Evolutionary conservation across 768 basidiomycete species (phyloP).

Genomic region (Asterophora parasitica): DNA sequence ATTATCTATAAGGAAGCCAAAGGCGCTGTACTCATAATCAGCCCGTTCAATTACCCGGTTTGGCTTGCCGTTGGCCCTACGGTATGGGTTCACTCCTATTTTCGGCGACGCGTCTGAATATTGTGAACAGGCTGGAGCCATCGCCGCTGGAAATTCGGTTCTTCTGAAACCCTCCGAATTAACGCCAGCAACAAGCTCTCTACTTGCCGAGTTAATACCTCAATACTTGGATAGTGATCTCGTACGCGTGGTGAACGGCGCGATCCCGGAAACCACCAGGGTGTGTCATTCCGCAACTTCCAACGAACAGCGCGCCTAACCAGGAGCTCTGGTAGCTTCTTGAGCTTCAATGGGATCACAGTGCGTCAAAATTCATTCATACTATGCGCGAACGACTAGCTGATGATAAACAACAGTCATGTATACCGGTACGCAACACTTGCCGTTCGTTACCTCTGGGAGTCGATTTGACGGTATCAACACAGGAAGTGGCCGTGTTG

Average conservation of each 20-base stretch:
- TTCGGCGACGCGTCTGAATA: neutral
- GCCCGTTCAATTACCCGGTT: slow-evolving; percentile 74
- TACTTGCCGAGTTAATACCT: slow-evolving; percentile 64
- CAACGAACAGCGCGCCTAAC: neutral
- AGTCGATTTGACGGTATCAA: neutral
- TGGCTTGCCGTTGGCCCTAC: slow-evolving; percentile 55
- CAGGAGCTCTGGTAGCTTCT: slow-evolving; percentile 43
- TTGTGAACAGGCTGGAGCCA: slow-evolving; percentile 48
- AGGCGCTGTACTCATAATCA: slow-evolving; percentile 65
- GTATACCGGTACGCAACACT: slow-evolving; percentile 49
- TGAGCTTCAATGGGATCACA: slow-evolving; percentile 62
- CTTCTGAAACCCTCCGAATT: slow-evolving; percentile 77
- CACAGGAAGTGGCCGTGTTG: slow-evolving; percentile 55
- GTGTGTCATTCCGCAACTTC: slow-evolving; percentile 18
- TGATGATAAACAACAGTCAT: slow-evolving; percentile 34
- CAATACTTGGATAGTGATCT: slow-evolving; percentile 71
- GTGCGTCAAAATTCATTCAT: slow-evolving; percentile 22
- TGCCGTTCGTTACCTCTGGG: neutral
- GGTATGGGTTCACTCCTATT: slow-evolving; percentile 26
- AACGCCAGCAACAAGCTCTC: slow-evolving; percentile 45
- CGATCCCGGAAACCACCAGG: slow-evolving; percentile 56
- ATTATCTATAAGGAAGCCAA: slow-evolving; percentile 72
- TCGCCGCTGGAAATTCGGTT: slow-evolving; percentile 73
- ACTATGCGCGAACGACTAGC: neutral
- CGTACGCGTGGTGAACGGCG: slow-evolving; percentile 67